Evolutionary conservation across 2,329 filamentous ascomycete species (phyloP).

Genomic region (Epichloe bromicola): DNA sequence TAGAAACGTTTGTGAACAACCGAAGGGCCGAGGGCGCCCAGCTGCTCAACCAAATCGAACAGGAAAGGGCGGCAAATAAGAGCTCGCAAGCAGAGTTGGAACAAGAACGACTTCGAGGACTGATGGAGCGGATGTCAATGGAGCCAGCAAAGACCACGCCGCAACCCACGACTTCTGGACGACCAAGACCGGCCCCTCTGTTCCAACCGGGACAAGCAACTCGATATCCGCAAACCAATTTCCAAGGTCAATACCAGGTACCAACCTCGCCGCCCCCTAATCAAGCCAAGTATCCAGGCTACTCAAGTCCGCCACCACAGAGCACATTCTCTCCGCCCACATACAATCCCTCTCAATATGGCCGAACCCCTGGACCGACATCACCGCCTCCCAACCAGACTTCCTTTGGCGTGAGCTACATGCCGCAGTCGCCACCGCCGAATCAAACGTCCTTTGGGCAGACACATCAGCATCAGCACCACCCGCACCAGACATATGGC

Average conservation of each 20-base stretch:
- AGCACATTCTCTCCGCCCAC: constrained; percentile 35
- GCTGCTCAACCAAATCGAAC: constrained; percentile 77
- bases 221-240: constrained; percentile 41
- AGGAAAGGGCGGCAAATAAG: constrained; percentile 53
- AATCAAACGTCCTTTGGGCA: constrained; percentile 38
- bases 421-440: constrained; percentile 42
- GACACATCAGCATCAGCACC: constrained; percentile 28
- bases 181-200: constrained; percentile 27
- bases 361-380: constrained; percentile 42
- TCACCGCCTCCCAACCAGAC: constrained; percentile 53
- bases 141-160: constrained; percentile 40
- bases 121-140: constrained; percentile 95
- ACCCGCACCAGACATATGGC: constrained; percentile 29
- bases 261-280: constrained; percentile 44
- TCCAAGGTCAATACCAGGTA: constrained; percentile 45
- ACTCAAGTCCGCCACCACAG: constrained; percentile 26
- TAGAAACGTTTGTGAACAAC: constrained; percentile 94
- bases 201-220: constrained; percentile 34
- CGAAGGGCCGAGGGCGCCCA: constrained; percentile 82
- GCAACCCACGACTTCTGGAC: constrained; percentile 10
- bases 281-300: constrained; percentile 29
- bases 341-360: constrained; percentile 47
- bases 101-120: constrained; percentile 69
- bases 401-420: constrained; percentile 28
- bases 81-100: constrained; percentile 61